phyloP scores from a whole-genome alignment of 345 rosid species.

The Salix purpurea region DNA sequence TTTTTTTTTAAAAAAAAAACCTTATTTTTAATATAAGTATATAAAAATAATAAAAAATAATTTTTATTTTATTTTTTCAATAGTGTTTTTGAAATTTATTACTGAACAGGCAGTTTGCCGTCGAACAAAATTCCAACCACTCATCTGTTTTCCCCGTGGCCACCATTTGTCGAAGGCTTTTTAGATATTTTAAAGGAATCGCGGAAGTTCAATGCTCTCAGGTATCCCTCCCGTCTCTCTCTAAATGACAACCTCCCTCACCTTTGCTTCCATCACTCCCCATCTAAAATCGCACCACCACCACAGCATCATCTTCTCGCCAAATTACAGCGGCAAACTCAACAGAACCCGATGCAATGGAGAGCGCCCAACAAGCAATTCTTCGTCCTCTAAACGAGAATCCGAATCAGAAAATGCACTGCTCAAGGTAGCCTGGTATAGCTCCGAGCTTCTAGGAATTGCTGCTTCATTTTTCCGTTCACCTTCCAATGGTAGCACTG shows the following conservation, averaged over 20 bases:
- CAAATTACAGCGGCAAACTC: slow-evolving; percentile 11
- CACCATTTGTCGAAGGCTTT: slow-evolving; percentile 7
- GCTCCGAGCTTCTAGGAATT: slow-evolving; percentile 88
- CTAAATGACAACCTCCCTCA: slow-evolving; percentile 43
- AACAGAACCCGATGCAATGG: slow-evolving; percentile 33
- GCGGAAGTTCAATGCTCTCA: slow-evolving; percentile 7
- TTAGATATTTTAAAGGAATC: slow-evolving; percentile 19
- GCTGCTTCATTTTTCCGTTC: slow-evolving; percentile 72
- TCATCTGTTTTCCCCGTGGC: slow-evolving; percentile 11
- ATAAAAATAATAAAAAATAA: too few species aligned
- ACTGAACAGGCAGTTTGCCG: too few species aligned
- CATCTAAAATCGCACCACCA: slow-evolving; percentile 21
- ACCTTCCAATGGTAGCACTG: slow-evolving; percentile 20
- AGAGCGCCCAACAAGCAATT: slow-evolving; percentile 28
- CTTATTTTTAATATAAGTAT: too few species aligned
- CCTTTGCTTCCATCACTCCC: slow-evolving; percentile 30
- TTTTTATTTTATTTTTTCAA: too few species aligned
- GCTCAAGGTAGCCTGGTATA: slow-evolving; percentile 87
- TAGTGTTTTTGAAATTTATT: too few species aligned
- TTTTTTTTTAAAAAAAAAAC: too few species aligned
- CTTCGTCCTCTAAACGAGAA: slow-evolving; percentile 32
- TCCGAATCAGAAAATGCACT: slow-evolving; percentile 59
- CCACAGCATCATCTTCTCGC: slow-evolving; percentile 6
- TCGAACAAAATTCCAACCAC: too few species aligned
- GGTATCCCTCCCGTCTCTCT: not conserved